phyloP scores from a whole-genome alignment of 441 rosid genomes.

The Metrosideros polymorpha region DNA sequence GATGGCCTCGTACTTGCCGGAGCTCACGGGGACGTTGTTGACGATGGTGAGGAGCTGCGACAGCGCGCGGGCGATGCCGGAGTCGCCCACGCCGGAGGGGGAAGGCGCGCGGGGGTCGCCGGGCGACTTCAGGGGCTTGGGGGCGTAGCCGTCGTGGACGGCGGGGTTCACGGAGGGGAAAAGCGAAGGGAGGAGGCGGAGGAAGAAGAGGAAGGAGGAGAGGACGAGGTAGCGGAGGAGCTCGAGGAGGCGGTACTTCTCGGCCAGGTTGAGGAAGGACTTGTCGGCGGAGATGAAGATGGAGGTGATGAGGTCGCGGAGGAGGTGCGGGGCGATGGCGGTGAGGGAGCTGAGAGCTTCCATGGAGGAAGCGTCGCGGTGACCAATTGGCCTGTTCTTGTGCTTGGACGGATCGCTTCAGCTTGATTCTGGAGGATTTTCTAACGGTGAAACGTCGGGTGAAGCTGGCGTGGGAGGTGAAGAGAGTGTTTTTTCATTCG shows the following conservation, averaged over 20 bases:
- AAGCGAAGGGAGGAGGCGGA: slow-evolving; percentile 40
- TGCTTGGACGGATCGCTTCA: background rate
- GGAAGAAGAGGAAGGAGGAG: slow-evolving; percentile 45
- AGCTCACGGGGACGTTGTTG: slow-evolving; percentile 61
- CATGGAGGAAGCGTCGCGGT: background rate
- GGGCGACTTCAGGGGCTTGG: background rate
- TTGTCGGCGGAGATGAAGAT: slow-evolving; percentile 47
- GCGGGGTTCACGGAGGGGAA: slow-evolving; percentile 18
- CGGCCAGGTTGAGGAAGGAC: slow-evolving; percentile 33
- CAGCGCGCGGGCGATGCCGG: slow-evolving; percentile 62
- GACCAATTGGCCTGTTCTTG: background rate
- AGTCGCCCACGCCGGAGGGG: slow-evolving; percentile 15
- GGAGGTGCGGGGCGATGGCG: slow-evolving; percentile 38
- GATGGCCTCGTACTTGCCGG: slow-evolving; percentile 67
- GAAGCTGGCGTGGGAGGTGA: too few relatives aligned
- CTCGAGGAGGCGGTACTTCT: slow-evolving; percentile 37
- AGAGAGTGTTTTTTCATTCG: too few relatives aligned
- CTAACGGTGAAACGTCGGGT: background rate
- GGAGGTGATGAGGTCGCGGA: slow-evolving; percentile 41
- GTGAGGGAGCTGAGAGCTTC: slow-evolving; percentile 25
- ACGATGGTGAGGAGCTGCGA: slow-evolving; percentile 44
- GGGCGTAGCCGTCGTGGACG: background rate
- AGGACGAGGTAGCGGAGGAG: slow-evolving; percentile 32
- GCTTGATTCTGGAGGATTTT: background rate
- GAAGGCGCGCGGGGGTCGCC: slow-evolving; percentile 1